Percentiles rank a stretch among this genome's conserved stretches.
Evolutionary conservation across 2,329 filamentous ascomycete species (phyloP).

Genomic region (Daldinia eschscholtzii): DNA sequence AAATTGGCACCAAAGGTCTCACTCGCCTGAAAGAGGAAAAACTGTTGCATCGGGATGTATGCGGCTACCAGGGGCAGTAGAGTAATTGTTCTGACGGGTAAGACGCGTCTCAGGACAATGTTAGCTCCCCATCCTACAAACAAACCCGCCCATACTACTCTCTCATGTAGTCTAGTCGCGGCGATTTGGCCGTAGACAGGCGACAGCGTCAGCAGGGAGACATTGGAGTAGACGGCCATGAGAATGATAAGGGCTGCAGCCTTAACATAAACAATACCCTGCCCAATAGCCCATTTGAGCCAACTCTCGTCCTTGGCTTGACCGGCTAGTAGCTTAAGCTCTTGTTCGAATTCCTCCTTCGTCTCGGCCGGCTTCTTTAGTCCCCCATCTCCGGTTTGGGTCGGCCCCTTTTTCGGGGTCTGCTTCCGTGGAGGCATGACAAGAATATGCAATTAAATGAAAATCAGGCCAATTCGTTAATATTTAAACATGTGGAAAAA

Average conservation of each 20-base stretch:
- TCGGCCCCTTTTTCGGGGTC: slow-evolving; percentile 43
- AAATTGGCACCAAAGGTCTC: slow-evolving; percentile 72
- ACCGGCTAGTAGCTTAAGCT: slow-evolving; percentile 64
- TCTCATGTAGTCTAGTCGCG: slow-evolving; percentile 76
- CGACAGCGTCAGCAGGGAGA: slow-evolving; percentile 81
- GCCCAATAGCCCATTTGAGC: slow-evolving; percentile 53
- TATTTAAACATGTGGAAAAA: background rate
- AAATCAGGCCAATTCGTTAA: background rate
- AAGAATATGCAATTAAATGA: slow-evolving; percentile 6
- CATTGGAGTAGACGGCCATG: slow-evolving; percentile 74
- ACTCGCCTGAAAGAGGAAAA: slow-evolving; percentile 76
- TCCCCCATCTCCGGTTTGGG: slow-evolving; percentile 45
- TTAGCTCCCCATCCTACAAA: slow-evolving; percentile 80
- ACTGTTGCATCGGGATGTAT: slow-evolving; percentile 80
- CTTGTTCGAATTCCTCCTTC: slow-evolving; percentile 66
- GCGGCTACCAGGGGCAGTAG: slow-evolving; percentile 80
- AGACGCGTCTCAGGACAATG: slow-evolving; percentile 63
- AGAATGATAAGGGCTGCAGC: slow-evolving; percentile 64
- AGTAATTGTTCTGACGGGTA: slow-evolving; percentile 63
- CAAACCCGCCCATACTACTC: slow-evolving; percentile 73
- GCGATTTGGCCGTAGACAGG: slow-evolving; percentile 92
- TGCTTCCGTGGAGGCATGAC: slow-evolving; percentile 51
- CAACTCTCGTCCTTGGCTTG: slow-evolving; percentile 52
- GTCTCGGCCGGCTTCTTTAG: slow-evolving; percentile 56
- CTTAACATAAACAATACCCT: slow-evolving; percentile 58